Percentiles rank a stretch among this genome's conserved stretches.
These are phyloP conservation scores for Xerocomus spinulosus DNA, from an alignment of 768 basidiomycete genomes.

Conservation along the genomic window DNA sequence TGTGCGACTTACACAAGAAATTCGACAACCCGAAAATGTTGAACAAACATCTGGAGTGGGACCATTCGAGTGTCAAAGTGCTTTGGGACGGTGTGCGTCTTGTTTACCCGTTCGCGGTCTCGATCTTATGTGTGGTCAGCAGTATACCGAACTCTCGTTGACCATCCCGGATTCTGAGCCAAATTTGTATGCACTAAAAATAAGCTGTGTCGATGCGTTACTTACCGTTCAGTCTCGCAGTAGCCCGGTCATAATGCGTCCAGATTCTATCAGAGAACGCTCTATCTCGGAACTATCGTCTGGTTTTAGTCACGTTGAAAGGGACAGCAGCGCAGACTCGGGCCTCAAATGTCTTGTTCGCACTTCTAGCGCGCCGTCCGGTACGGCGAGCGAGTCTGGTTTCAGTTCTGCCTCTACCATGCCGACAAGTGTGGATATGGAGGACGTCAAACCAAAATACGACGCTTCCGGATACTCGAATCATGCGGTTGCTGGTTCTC, in stretches of 20 bases:
- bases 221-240: neutral
- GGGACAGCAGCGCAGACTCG: neutral
- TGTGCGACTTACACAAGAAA: constrained; percentile 45
- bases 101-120: neutral
- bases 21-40: constrained; percentile 44
- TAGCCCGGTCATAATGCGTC: constrained; percentile 1
- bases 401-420: constrained; percentile 2
- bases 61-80: constrained; percentile 40
- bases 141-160: constrained; percentile 14
- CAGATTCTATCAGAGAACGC: neutral
- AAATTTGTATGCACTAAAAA: constrained; percentile 9
- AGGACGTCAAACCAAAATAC: constrained; percentile 23
- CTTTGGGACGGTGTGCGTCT: constrained; percentile 36
- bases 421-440: constrained; percentile 9
- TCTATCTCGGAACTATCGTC: constrained; percentile 7
- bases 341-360: constrained; percentile 5
- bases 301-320: neutral
- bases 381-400: constrained; percentile 4
- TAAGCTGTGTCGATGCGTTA: neutral
- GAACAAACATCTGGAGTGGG: constrained; percentile 43
- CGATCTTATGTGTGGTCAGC: constrained; percentile 8
- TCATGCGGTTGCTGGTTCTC: neutral
- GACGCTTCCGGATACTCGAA: constrained; percentile 2
- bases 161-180: constrained; percentile 10
- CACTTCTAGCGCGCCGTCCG: constrained; percentile 13